A percentile compares a stretch with the other conserved stretches of the same genome.
Evolutionary conservation across 139 green algal genomes (phyloP).

Genomic region (Chlamydomonas urium): DNA sequence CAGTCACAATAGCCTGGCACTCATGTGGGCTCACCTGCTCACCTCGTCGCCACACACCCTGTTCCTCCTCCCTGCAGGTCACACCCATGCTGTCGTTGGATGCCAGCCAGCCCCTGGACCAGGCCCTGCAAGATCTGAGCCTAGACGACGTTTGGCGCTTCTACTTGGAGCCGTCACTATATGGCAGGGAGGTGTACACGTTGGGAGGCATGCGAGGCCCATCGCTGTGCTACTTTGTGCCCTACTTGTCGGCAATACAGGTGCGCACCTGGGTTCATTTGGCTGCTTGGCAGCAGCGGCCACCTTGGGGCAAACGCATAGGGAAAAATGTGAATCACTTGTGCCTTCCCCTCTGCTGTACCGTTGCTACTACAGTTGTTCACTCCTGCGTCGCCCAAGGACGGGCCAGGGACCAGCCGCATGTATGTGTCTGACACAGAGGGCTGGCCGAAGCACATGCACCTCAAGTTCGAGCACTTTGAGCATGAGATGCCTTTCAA

Average conservation of each 20-base stretch:
- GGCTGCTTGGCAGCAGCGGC: too few relatives aligned
- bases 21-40: not conserved
- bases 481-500: constrained; percentile 65
- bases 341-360: too few relatives aligned
- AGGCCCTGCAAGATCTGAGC: constrained; percentile 26
- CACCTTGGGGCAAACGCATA: too few relatives aligned
- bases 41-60: not conserved
- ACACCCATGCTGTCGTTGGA: constrained; percentile 27
- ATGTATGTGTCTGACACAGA: constrained; percentile 52
- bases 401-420: constrained; percentile 1
- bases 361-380: too few relatives aligned
- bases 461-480: constrained; percentile 58
- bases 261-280: too few relatives aligned
- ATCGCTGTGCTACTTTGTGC: constrained; percentile 67
- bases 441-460: constrained; percentile 62
- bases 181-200: constrained; percentile 44
- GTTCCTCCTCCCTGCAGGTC: constrained; percentile 20
- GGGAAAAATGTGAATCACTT: too few relatives aligned
- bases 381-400: constrained; percentile 26
- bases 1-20: not conserved
- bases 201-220: constrained; percentile 53
- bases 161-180: constrained; percentile 46
- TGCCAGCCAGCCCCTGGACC: constrained; percentile 9
- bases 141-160: constrained; percentile 59
- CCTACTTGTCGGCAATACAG: constrained; percentile 73